Base-by-base conservation (phyloP, 192 early-diverging fungal genomes). In the Coemansia sp. region DNA sequence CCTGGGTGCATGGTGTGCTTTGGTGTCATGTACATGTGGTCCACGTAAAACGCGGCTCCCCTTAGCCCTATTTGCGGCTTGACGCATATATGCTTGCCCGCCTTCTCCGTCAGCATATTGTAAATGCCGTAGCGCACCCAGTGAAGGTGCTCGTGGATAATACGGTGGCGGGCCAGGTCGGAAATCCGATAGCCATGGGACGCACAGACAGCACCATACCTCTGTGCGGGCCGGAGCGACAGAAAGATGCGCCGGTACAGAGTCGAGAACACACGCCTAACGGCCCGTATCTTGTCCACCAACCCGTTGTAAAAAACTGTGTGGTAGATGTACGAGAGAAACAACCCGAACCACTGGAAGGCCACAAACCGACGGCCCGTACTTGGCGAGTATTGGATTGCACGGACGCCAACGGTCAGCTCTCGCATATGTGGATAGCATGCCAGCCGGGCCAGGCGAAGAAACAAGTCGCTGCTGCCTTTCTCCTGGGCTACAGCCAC, bases 121-220 rank as follows among this genome's bases (percentile, higher is more conserved):
- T 67, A 67, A 4, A 58, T 9, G 2, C 39, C 43, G 22, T 26
- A 67, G 18, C 64, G 51, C 1, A 48, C 48, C 50, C 57, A 67
- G 2, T 56, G 53, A 3, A 26, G 3, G 23, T 60, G 64, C 28
- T 60, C 47, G 13, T 7, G 19, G 8, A 43, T 6, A 2, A 52
- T 42, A 0, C 50, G 50, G 21, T 67, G 57, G 4, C 44, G 34
- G 6, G 64, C 64, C 32, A 67, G 44, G 8, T 46, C 52, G 6
- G 57, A 22, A 10, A 67, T 60, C 1, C 47, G 38, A 28, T 67
- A 60, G 22, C 52, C 44, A 34, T 13, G 38, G n/a, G n/a, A n/a
- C n/a, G n/a, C n/a, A n/a, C n/a, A n/a, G n/a, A n/a, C n/a, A n/a
- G n/a, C n/a, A n/a, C n/a, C n/a, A n/a, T n/a, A n/a, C n/a, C n/a